Evolutionary conservation across 2,329 filamentous ascomycete species (phyloP).

Genomic region (Phialophora macrospora): DNA sequence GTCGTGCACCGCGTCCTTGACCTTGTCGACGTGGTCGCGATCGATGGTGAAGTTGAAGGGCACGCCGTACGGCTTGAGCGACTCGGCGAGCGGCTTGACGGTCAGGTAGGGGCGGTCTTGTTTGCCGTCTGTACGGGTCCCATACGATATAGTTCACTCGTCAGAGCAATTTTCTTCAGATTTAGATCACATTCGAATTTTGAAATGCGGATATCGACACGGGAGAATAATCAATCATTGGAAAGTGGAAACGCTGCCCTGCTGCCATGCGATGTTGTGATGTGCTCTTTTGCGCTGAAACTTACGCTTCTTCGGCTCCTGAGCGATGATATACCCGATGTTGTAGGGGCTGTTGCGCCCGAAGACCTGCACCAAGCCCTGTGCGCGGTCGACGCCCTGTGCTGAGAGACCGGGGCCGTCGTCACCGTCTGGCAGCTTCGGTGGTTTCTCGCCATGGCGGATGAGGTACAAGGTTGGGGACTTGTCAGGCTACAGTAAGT

Average conservation of each 20-base stretch:
- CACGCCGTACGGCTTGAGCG: constrained; percentile 31
- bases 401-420: constrained; percentile 48
- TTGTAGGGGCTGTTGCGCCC: constrained; percentile 58
- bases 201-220: background rate
- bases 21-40: constrained; percentile 61
- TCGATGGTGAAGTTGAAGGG: constrained; percentile 40
- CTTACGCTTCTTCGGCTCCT: constrained; percentile 54
- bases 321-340: constrained; percentile 64
- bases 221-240: background rate
- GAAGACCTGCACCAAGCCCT: constrained; percentile 65
- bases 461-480: constrained; percentile 64
- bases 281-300: background rate
- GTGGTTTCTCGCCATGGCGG: constrained; percentile 67
- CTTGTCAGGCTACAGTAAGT: background rate
- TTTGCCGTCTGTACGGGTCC: constrained; percentile 50
- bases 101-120: constrained; percentile 62
- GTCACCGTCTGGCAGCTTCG: constrained; percentile 51
- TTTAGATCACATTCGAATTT: background rate
- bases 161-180: background rate
- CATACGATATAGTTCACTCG: background rate
- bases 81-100: constrained; percentile 59
- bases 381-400: constrained; percentile 60
- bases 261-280: background rate
- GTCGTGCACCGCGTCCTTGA: constrained; percentile 46
- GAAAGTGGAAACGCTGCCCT: no score